Percentiles rank a stretch among this genome's conserved stretches.
Conservation (phyloP, 257 asterid genomes). For the Primulina tabacum region DNA sequence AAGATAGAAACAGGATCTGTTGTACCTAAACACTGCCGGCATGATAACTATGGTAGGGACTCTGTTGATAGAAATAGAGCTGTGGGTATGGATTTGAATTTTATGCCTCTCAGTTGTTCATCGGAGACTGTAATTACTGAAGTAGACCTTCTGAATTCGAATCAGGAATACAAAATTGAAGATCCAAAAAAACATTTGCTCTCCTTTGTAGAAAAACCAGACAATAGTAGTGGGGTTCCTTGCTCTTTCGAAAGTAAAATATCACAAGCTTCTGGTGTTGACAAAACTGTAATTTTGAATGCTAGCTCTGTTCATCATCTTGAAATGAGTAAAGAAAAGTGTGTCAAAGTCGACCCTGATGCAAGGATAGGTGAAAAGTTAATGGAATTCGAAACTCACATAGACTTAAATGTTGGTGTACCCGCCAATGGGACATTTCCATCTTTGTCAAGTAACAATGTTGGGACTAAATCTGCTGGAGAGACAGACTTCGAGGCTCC, state of each 20-base stretch:
- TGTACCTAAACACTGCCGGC: constrained; percentile 11
- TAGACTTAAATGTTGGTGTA: constrained; percentile 29
- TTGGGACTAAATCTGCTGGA: constrained; percentile 15
- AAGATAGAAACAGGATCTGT: constrained; percentile 25
- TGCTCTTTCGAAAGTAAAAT: constrained; percentile 3
- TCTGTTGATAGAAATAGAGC: constrained; percentile 26
- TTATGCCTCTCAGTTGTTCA: constrained; percentile 32
- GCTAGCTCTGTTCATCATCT: constrained; percentile 12
- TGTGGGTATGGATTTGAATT: constrained; percentile 43
- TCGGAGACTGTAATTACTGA: constrained; percentile 26
- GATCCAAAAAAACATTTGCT: constrained; percentile 2
- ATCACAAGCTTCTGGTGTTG: not conserved
- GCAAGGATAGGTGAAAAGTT: constrained; percentile 23
- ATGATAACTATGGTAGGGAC: constrained; percentile 25
- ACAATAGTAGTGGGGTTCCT: not conserved
- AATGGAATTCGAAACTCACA: constrained; percentile 22
- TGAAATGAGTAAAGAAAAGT: constrained; percentile 14
- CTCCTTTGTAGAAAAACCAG: not conserved
- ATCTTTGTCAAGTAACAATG: constrained; percentile 5
- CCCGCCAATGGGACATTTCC: constrained; percentile 27
- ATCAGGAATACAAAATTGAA: constrained; percentile 17
- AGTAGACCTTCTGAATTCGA: constrained; percentile 21
- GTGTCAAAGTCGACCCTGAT: constrained; percentile 16
- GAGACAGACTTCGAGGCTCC: constrained; percentile 46
- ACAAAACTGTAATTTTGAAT: constrained; percentile 5